Evolutionary conservation across 176 grass and related monocot species (phyloP).

Genomic region (Hsuehochloa calcarea): DNA sequence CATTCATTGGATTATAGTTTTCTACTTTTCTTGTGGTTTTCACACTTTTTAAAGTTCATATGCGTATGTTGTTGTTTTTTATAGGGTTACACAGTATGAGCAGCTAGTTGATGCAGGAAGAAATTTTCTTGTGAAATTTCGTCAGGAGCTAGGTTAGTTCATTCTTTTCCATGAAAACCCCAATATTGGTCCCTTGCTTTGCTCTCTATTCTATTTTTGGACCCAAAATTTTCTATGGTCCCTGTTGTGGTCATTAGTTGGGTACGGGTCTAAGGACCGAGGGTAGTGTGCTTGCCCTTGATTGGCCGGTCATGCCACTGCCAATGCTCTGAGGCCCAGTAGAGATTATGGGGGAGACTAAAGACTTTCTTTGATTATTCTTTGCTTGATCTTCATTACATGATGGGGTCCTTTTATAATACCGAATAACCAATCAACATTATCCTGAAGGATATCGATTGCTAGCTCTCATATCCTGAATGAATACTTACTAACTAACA

Average conservation of each 20-base stretch:
- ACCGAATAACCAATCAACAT: too few relatives aligned
- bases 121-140: slow-evolving; percentile 46
- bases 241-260: background rate
- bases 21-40: background rate
- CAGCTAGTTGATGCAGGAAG: slow-evolving; percentile 59
- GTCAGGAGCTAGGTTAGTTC: slow-evolving; percentile 44
- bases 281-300: too few relatives aligned
- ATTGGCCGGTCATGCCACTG: too few relatives aligned
- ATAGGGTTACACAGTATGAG: slow-evolving; percentile 51
- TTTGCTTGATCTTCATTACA: too few relatives aligned
- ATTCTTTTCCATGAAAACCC: background rate
- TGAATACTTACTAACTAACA: too few relatives aligned
- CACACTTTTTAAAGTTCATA: background rate
- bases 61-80: background rate
- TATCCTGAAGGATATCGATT: too few relatives aligned
- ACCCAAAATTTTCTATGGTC: background rate
- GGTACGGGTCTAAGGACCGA: too few relatives aligned
- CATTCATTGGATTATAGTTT: background rate
- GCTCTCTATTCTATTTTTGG: background rate
- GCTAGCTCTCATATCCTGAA: too few relatives aligned
- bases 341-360: too few relatives aligned
- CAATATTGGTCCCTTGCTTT: background rate
- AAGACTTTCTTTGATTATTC: too few relatives aligned
- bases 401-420: too few relatives aligned
- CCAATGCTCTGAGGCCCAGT: too few relatives aligned